phyloP scores from a whole-genome alignment of 371 early-diverging fungal species.

The Mortierella sp. region DNA sequence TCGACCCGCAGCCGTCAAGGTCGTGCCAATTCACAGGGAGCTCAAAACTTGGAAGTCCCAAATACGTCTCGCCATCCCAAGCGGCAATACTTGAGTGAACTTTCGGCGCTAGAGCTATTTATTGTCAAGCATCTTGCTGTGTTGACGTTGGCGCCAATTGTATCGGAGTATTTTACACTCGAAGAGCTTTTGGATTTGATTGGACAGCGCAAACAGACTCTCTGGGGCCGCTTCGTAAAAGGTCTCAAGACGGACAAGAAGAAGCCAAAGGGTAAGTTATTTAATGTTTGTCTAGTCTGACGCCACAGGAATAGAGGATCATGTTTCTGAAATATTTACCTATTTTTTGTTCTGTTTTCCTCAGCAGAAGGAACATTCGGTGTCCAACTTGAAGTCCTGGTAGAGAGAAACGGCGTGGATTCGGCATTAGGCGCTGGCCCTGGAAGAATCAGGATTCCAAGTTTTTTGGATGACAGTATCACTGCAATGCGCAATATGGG shows the following conservation, averaged over 20 bases:
- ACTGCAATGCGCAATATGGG: constrained; percentile 84
- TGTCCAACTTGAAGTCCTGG: constrained; percentile 85
- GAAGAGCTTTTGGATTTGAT: constrained; percentile 82
- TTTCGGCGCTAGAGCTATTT: constrained; percentile 85
- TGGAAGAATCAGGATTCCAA: constrained; percentile 83
- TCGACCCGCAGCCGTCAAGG: constrained; percentile 20
- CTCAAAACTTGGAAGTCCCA: constrained; percentile 11
- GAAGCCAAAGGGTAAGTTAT: constrained; percentile 81
- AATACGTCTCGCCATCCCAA: constrained; percentile 55
- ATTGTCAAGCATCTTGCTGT: constrained; percentile 91
- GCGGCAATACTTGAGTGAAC: constrained; percentile 81
- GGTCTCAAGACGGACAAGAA: constrained; percentile 72
- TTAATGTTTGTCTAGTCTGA: constrained; percentile 77
- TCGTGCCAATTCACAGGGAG: constrained; percentile 19
- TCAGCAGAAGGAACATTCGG: constrained; percentile 86
- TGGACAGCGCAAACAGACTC: constrained; percentile 76
- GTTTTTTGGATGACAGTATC: constrained; percentile 87
- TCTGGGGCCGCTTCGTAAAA: constrained; percentile 82
- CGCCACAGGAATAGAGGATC: too few relatives aligned
- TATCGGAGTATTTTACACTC: constrained; percentile 73
- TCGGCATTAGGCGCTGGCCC: constrained; percentile 84
- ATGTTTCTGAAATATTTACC: neutral
- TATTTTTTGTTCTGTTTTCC: too few relatives aligned
- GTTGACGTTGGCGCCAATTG: constrained; percentile 78
- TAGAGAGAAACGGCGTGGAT: constrained; percentile 88